Percentiles rank a stretch among this genome's conserved stretches.
These are phyloP conservation scores for Thecamonas trahens DNA, from an alignment of 78 protist genomes.

Conservation along the genomic window DNA sequence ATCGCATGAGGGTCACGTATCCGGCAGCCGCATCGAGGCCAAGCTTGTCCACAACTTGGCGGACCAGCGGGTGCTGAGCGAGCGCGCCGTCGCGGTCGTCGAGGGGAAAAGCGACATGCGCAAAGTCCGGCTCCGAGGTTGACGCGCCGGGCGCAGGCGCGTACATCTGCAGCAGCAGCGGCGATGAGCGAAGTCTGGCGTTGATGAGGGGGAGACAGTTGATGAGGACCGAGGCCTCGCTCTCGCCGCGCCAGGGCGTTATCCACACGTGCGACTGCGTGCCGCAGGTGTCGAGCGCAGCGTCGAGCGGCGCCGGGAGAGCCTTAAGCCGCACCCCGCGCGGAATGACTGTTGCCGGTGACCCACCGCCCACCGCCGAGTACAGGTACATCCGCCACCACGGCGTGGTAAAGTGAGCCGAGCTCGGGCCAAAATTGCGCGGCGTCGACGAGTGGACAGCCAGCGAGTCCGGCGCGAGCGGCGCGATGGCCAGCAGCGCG, in stretches of 20 bases:
- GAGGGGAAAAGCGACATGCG: background rate
- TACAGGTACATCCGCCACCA: constrained; percentile 6
- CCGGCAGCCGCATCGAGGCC: background rate
- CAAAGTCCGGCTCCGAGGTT: background rate
- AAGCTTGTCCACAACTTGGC: constrained; percentile 8
- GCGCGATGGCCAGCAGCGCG: constrained; percentile 75
- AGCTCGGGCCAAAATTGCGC: no score
- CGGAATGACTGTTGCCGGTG: background rate
- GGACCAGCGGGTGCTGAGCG: constrained; percentile 4
- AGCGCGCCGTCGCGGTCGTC: background rate
- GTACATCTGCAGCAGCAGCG: background rate
- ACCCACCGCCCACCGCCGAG: background rate
- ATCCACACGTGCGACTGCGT: background rate
- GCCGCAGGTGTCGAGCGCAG: no score
- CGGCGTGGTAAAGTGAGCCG: background rate
- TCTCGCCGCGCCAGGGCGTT: background rate
- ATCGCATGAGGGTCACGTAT: constrained; percentile 3
- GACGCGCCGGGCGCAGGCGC: background rate
- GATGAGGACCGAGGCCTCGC: background rate
- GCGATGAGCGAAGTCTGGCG: background rate
- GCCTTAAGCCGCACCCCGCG: constrained; percentile 20
- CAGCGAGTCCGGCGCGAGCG: constrained; percentile 39
- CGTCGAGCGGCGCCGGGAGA: constrained; percentile 39
- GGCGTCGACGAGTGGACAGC: no score
- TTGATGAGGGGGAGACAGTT: background rate